phyloP scores from a whole-genome alignment of 2,329 filamentous ascomycete genomes.

The Penicillium sp. region DNA sequence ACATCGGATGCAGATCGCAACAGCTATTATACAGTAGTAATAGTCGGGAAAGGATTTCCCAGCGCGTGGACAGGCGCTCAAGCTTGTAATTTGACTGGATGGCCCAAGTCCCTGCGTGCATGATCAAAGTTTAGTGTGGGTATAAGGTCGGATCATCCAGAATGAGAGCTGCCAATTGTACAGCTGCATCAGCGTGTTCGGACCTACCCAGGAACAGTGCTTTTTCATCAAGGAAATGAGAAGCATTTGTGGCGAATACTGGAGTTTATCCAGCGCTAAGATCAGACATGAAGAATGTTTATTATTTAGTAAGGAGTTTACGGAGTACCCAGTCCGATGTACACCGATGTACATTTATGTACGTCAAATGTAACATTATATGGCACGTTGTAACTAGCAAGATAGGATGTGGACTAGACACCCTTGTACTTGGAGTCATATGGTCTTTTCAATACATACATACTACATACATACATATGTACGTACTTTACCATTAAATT shows the following conservation, averaged over 20 bases:
- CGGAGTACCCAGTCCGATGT: not conserved
- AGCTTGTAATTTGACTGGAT: constrained; percentile 8
- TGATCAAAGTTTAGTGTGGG: constrained; percentile 15
- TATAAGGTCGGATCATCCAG: constrained; percentile 5
- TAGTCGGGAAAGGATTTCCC: not conserved
- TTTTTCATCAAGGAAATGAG: constrained; percentile 1
- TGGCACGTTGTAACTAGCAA: not conserved
- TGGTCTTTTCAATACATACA: not conserved
- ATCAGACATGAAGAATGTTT: constrained; percentile 9
- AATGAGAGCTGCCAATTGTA: constrained; percentile 10
- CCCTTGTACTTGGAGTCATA: not conserved
- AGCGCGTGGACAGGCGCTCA: not conserved
- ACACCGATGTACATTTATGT: not conserved
- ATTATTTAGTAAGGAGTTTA: not conserved
- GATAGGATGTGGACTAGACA: not conserved
- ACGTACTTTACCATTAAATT: not conserved
- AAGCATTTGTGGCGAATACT: not conserved
- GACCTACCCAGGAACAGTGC: constrained; percentile 7
- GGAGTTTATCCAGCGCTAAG: constrained; percentile 3
- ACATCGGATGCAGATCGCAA: not conserved
- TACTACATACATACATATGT: too few relatives aligned
- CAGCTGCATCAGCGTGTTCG: not conserved
- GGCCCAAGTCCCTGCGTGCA: constrained; percentile 18
- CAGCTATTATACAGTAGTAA: not conserved
- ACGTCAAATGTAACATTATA: not conserved